These are phyloP conservation scores for Ambrosia hybrid DNA, from an alignment of 140 eudicot genomes.

Conservation along the genomic window DNA sequence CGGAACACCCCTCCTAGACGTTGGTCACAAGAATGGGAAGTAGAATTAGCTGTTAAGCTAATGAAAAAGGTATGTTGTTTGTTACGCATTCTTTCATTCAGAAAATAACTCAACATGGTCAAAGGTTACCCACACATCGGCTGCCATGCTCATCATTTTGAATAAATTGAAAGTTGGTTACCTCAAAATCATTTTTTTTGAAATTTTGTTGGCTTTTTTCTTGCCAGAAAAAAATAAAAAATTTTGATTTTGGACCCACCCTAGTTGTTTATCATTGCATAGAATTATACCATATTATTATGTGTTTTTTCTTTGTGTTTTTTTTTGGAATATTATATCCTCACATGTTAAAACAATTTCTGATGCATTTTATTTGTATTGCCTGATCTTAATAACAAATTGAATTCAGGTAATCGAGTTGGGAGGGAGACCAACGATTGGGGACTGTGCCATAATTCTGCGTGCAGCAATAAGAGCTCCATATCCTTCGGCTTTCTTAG, in stretches of 20 bases:
- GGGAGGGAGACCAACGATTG: constrained; percentile 90
- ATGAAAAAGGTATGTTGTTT: constrained; percentile 65
- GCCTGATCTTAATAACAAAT: constrained; percentile 5
- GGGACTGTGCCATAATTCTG: constrained; percentile 90
- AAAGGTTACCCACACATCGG: background rate
- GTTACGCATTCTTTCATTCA: background rate
- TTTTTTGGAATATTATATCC: background rate
- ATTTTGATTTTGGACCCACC: background rate
- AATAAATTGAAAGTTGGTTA: background rate
- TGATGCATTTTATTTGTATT: constrained; percentile 8
- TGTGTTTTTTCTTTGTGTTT: background rate
- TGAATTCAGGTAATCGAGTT: constrained; percentile 83
- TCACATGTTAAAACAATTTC: background rate
- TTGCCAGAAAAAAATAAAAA: background rate
- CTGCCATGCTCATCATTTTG: background rate
- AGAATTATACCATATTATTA: background rate
- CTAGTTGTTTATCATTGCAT: too few relatives aligned
- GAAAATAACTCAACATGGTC: background rate
- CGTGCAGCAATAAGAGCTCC: constrained; percentile 97
- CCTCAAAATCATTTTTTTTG: background rate
- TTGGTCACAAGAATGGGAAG: constrained; percentile 99
- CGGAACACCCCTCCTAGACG: constrained; percentile 73
- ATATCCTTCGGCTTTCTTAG: constrained; percentile 79
- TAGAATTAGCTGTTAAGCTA: constrained; percentile 80
- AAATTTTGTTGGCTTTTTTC: background rate